Evolutionary conservation across 345 rosid species (phyloP), one percentile per base, ranked within the genome.

Genomic region (Linum trigynum): DNA sequence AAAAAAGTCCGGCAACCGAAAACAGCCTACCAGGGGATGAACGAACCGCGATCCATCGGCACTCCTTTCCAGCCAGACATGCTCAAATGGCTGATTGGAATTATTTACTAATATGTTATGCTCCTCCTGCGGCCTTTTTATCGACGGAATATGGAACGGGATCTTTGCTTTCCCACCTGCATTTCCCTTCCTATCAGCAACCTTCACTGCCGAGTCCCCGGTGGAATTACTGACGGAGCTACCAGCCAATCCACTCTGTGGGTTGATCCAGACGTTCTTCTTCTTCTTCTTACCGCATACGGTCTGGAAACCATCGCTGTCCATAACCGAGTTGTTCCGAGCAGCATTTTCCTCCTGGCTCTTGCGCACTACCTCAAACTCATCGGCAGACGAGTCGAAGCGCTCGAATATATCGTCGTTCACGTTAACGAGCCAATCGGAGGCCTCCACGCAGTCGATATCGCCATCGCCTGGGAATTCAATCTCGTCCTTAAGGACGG

Each of bases 1-100:
- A 23, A 37, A 10, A 12, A 16, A 2, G 67, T 23, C 32, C 32
- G 32, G 32, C 32, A 23, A 23, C 32, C 32, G 32, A 23, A 23
- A 64, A 59, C 51, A 51, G 82, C 87, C 68, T 74, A 89, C 96
- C 88, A 89, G 74, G 12, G 96, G 96, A 78, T 92, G 98, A 85
- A 88, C 66, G 64, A 78, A 77, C 7, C 69, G 74, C 66, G 63
- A 71, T 45, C 76, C 84, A n/a, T 90, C 92, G n/a, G 84, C 94
- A 65, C 78, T 82, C 77, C 50, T 85, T 73, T 82, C 77, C 83
- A 92, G 61, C 95, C 87, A 88, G 68, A 88, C 84, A 77, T 92
- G 98, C 39, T 85, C 81, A 70, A 92, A 90, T 0, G 88, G 88
- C 68, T 66, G 71, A 78, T 86, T 90, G 2, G 77, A 63, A 66